Base-by-base conservation (phyloP, 2,329 filamentous ascomycete genomes). In the Xylaria sp. region DNA sequence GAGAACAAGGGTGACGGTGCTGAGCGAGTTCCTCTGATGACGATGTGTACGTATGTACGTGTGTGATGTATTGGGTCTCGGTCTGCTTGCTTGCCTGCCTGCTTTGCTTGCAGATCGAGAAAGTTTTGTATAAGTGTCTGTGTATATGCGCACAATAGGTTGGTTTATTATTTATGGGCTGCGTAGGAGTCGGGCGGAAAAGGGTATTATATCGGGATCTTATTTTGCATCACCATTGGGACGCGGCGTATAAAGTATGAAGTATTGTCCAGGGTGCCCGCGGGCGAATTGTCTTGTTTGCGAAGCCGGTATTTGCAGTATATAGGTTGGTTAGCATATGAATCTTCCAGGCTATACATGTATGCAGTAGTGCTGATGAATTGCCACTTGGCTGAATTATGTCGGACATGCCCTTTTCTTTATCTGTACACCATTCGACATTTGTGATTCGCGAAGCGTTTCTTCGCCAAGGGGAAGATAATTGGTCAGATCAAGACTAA, bases 1-100 rank as follows among this genome's bases (percentile, higher is more conserved):
- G 3, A 73, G 76, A 59, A 86, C 84, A 5, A 75, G 85, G 58
- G 79, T 86, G 18, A 75, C 79, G 55, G 83, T 87, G 16, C 63
- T 88, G 59, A 79, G 75, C 61, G 80, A 84, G 52, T 84, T 82
- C 54, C 58, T 85, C 56, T 69, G 38, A 50, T 41, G 29, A 40
- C 16, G 4, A 41, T 50, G n/a, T 56, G 54, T 54, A 60, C 44
- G 55, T 56, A 60, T 37, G 17, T 16, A 44, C 22, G 29, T 26
- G 46, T 44, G 50, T 39, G 51, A 44, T 51, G 44, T 48, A 26
- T 26, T 26, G 24, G 24, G 5, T 26, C 24, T 26, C 24, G 24
- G 24, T 9, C 9, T 26, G 24, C 24, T 26, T 26, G 9, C 24
- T 26, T 26, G 11, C 24, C 6, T 26, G 11, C 11, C 24, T 26